A percentile compares a stretch with the other conserved stretches of the same genome.
Conservation (phyloP, 2,329 filamentous ascomycete species). For the Paraphaeosphaeria minitans region DNA sequence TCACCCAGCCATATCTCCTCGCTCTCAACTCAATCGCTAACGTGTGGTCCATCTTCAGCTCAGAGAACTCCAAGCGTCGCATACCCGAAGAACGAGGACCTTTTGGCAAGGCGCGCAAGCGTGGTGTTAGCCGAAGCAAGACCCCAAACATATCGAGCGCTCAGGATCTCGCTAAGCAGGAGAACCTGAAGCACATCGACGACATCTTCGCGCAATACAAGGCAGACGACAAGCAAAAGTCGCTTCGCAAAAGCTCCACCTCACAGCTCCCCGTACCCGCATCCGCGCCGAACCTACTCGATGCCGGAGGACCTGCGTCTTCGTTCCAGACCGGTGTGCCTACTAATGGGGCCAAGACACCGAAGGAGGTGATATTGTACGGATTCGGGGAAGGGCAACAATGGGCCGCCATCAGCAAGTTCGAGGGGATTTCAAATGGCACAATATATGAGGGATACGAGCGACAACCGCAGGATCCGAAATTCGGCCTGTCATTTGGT, state of each 20-base stretch:
- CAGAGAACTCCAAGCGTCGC: constrained; percentile 55
- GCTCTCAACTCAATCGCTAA: constrained; percentile 17
- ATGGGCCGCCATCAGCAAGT: constrained; percentile 88
- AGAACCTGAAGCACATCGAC: constrained; percentile 54
- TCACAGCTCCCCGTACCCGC: constrained; percentile 36
- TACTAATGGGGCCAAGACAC: constrained; percentile 56
- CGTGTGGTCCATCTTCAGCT: constrained; percentile 25
- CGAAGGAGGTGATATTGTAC: constrained; percentile 82
- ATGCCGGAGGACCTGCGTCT: constrained; percentile 30
- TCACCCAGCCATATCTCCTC: neutral
- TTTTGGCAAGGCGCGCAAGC: constrained; percentile 60
- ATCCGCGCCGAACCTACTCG: constrained; percentile 40
- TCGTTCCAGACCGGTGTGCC: constrained; percentile 36
- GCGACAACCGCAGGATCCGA: constrained; percentile 75
- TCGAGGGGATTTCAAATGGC: constrained; percentile 79
- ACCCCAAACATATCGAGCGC: constrained; percentile 64
- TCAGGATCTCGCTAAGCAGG: constrained; percentile 57
- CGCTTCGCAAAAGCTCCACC: constrained; percentile 24
- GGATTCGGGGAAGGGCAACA: constrained; percentile 73
- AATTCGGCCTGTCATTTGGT: constrained; percentile 75
- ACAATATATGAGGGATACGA: constrained; percentile 92
- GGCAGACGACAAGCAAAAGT: constrained; percentile 35
- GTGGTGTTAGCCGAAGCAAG: constrained; percentile 56
- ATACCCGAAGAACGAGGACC: constrained; percentile 65
- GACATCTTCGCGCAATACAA: constrained; percentile 51